phyloP scores from a whole-genome alignment of 257 asterid genomes.

The Datura wrightii region DNA sequence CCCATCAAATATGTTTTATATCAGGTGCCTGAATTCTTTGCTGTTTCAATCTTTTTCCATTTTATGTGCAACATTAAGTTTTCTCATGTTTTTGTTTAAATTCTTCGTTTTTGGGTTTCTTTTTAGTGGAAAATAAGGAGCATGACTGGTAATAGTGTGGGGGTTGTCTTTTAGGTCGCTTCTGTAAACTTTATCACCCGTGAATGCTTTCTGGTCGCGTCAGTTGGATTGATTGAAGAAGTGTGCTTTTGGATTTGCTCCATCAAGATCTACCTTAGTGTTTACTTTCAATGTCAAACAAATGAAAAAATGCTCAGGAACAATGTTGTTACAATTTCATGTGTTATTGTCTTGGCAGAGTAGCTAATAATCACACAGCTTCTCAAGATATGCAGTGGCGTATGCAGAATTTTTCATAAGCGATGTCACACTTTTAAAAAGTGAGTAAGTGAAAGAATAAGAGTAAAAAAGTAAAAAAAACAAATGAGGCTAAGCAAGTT shows the following conservation, averaged over 20 bases:
- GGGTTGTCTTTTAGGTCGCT: constrained; percentile 11
- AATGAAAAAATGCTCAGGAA: background rate
- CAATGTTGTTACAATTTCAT: background rate
- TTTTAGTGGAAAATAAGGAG: background rate
- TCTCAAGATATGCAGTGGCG: background rate
- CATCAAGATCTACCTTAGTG: background rate
- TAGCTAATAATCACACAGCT: background rate
- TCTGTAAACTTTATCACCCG: background rate
- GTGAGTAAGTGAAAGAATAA: no score
- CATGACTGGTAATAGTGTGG: background rate
- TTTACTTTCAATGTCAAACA: background rate
- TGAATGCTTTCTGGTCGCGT: background rate
- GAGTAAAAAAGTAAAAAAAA: no score
- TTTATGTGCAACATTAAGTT: background rate
- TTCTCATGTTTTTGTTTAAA: background rate
- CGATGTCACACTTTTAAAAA: no score
- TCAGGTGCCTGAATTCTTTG: constrained; percentile 31
- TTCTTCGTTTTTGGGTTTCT: background rate
- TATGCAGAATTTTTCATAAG: no score
- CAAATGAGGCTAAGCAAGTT: no score
- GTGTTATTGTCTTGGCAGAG: constrained; percentile 9
- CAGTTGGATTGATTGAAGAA: background rate
- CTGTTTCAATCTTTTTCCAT: background rate
- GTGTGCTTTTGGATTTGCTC: background rate
- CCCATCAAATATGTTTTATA: constrained; percentile 40